These are phyloP conservation scores for Silybum marianum DNA, from an alignment of 129 eudicot species.

Conservation along the genomic window DNA sequence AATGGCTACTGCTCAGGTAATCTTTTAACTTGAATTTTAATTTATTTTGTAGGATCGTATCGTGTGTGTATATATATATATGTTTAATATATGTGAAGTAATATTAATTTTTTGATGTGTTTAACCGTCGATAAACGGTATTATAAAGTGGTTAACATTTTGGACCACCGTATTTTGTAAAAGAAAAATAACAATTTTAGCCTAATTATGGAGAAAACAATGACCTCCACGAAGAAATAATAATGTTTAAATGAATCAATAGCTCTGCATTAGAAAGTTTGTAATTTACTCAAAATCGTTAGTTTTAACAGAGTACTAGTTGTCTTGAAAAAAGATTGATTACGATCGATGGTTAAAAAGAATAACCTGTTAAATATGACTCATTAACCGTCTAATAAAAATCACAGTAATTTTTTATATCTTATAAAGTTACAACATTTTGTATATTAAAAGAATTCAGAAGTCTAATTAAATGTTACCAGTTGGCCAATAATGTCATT, in stretches of 20 bases:
- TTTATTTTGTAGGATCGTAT: too few relatives aligned
- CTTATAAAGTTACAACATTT: background rate
- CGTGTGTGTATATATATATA: background rate
- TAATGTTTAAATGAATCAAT: background rate
- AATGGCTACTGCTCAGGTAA: constrained; percentile 63
- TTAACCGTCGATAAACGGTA: background rate
- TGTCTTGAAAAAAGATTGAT: background rate
- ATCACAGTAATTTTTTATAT: background rate
- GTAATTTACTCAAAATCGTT: too few relatives aligned
- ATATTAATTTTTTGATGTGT: background rate
- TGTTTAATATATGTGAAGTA: background rate
- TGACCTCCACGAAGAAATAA: background rate
- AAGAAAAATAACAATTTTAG: background rate
- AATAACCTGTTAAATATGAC: too few relatives aligned
- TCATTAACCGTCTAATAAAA: background rate
- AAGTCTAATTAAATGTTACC: background rate
- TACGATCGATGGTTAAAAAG: too few relatives aligned
- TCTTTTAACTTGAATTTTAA: background rate
- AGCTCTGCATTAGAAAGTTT: too few relatives aligned
- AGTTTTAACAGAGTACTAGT: too few relatives aligned
- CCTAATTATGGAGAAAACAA: background rate
- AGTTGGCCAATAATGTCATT: background rate
- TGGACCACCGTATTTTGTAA: background rate
- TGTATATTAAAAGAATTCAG: background rate
- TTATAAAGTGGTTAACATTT: background rate